Evolutionary conservation across 305 asterid genomes (phyloP), one percentile per base, ranked within the genome.

Genomic region (Fraxinus latifolia): DNA sequence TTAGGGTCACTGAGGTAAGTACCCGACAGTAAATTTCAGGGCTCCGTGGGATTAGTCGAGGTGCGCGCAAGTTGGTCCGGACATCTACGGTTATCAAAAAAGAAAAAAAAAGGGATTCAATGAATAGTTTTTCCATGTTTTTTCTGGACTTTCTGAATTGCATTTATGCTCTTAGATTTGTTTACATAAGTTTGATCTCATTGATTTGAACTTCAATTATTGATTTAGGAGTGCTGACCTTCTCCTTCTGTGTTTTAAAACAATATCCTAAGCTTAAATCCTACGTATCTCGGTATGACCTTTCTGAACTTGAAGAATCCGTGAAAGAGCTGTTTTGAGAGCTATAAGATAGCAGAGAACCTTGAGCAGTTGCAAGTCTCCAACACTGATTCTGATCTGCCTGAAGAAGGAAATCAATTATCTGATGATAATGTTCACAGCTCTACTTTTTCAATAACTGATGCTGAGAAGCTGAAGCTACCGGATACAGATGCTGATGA

Each of bases 381-480:
- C 23, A 89, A 84, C 77, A 88, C 90, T 33, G 81, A 87, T 87
- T 87, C 94, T 76, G 90, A 87, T 86, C 92, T 81, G 65, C 89
- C 91, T 37, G 90, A 85, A 36, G 98, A 92, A 79, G 88, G 86
- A 80, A 87, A 84, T 67, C 90, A 87, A 77, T 80, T 85, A 79
- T 89, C 93, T 11, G 97, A 94, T 85, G 96, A 91, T 73, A 97
- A 92, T 82, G 86, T 79, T 68, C 74, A 68, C 34, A 90, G 97
- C 89, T 85, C 90, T 74, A 85, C 91, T 44, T 89, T 94, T 55
- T 90, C 97, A 0, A 27, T 87, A 7, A 79, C 89, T 0, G 89
- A 79, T 58, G 88, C 86, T 83, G 91, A 88, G 84, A 89, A 91
- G 82, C 79, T 79, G 83, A 91, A 83, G 81, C 76, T 91, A 42